Base-by-base conservation (phyloP, 139 green algal genomes). In the Yamagishiella unicocca region DNA sequence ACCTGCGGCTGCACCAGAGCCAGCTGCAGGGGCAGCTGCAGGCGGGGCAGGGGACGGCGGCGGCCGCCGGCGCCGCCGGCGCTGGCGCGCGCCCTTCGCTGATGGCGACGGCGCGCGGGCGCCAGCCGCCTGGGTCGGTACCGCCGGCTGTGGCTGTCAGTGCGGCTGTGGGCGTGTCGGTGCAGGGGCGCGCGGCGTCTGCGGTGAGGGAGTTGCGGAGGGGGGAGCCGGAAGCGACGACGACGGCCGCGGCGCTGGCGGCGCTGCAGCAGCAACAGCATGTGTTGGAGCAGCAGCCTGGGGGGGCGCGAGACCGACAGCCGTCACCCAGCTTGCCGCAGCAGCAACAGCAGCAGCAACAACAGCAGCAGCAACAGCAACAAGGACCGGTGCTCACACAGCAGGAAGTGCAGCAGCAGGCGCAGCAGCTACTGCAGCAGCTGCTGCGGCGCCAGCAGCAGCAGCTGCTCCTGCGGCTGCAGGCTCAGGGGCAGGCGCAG, bases 1-100 rank as follows among this genome's bases (percentile, higher is more conserved):
- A 85, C 84, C 74, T 84, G 29, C 55, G 84, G 29, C 43, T 55
- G 42, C 84, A 84, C 40, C 53, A 84, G 33, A 53, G 37, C 19
- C 38, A 84, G 53, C 71, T 89, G 40, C 40, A 75, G 71, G 67
- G 27, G 53, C 83, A 45, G 35, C 35, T 2, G 54, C 54, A 71
- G 35, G 21, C 54, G 21, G 75, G 21, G 14, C 46, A 19, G 50
- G 42, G 0, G 24, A 7, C 21, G 42, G 46, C 75, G 10, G 46
- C 7, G 5, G 35, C n/a, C 35, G 67, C 67, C 67, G 21, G 35
- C 14, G 50, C 12, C 14, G 50, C 12, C 50, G 50, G 50, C 12
- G 50, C 50, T 25, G 50, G 50, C 12, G 50, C n/a, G n/a, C n/a
- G n/a, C n/a, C n/a, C n/a, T n/a, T n/a, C n/a, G n/a, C n/a, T n/a